Evolutionary conservation across 352 stramenopile species (phyloP), one percentile per base, ranked within the genome.

Genomic region (Phytophthora citrophthora): DNA sequence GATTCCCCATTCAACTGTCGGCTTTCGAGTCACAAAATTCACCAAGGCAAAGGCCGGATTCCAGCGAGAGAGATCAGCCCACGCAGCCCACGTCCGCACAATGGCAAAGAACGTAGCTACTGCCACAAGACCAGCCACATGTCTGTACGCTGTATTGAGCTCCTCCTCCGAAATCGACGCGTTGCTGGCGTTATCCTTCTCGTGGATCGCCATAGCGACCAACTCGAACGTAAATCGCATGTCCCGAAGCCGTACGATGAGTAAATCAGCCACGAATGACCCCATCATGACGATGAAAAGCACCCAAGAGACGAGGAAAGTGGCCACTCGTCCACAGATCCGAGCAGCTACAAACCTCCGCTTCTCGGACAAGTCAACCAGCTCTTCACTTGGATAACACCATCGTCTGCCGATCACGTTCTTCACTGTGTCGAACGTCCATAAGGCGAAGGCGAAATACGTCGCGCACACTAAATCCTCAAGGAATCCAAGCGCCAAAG

Each of bases 171-270:
- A 73, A 18, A 89, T 64, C 7, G 70, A 55, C 9, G 81, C 46
- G 7, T 40, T 44, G 23, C 53, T 59, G 4, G 66, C 69, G 9
- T 69, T 72, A 26, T 68, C 61, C 34, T 76, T 70, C 38, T 77
- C 77, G 32, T 73, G 65, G 8, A 74, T 61, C 27, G 77, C 79
- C 54, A 68, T 75, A 0, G 46, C 52, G 11, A 85, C 65, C 13
- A 83, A 66, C 18, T 85, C 76, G 16, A 81, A 79, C 29, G 74
- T 86, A 52, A 86, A 80, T 13, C 77, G 74, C 54, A 76, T 73
- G 12, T 70, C 34, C 0, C 69, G 70, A 1, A 74, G 66, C 5
- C 65, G 69, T 26, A 89, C 47, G 13, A 86, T 56, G 43, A 84
- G 43, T 38, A 74, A 52, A 45, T 86, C 77, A 1, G 68, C 68